Conservation (phyloP, 768 basidiomycete species). For the Tubosaeta brunneosetosa region DNA sequence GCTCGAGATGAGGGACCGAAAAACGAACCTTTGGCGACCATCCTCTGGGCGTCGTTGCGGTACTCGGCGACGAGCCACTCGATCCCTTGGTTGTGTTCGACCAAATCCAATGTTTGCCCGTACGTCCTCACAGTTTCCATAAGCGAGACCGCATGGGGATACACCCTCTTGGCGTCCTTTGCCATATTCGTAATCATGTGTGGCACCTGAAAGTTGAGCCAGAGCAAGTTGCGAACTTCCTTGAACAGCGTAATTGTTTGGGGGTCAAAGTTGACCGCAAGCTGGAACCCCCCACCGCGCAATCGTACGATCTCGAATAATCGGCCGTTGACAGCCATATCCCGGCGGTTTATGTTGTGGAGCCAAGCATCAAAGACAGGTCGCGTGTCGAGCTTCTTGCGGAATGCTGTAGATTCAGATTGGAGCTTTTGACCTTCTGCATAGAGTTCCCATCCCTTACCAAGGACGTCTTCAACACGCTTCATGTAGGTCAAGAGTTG, state of each 20-base stretch:
- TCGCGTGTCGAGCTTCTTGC: constrained; percentile 91
- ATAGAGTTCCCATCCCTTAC: constrained; percentile 97
- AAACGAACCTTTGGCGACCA: constrained; percentile 78
- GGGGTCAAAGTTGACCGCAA: constrained; percentile 96
- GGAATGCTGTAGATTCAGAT: constrained; percentile 85
- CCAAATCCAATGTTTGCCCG: constrained; percentile 88
- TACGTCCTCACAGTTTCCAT: constrained; percentile 99
- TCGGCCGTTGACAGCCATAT: constrained; percentile 87
- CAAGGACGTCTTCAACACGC: constrained; percentile 95
- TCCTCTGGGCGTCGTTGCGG: constrained; percentile 86
- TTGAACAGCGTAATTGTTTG: constrained; percentile 99
- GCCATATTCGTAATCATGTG: constrained; percentile 95
- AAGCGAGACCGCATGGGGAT: constrained; percentile 94
- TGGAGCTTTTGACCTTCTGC: constrained; percentile 99
- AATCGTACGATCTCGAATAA: constrained; percentile 86
- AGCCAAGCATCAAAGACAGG: constrained; percentile 97
- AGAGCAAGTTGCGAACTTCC: constrained; percentile 92
- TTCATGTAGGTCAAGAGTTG: constrained; percentile 98
- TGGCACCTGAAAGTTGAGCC: constrained; percentile 94
- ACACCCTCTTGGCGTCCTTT: constrained; percentile 97
- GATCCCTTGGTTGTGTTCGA: constrained; percentile 87
- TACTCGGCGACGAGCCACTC: constrained; percentile 95
- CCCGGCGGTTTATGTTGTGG: constrained; percentile 88
- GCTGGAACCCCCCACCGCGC: constrained; percentile 71
- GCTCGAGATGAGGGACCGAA: not conserved